Base-by-base conservation (phyloP, 2,329 filamentous ascomycete species). In the Cucurbitaria berberidis region DNA sequence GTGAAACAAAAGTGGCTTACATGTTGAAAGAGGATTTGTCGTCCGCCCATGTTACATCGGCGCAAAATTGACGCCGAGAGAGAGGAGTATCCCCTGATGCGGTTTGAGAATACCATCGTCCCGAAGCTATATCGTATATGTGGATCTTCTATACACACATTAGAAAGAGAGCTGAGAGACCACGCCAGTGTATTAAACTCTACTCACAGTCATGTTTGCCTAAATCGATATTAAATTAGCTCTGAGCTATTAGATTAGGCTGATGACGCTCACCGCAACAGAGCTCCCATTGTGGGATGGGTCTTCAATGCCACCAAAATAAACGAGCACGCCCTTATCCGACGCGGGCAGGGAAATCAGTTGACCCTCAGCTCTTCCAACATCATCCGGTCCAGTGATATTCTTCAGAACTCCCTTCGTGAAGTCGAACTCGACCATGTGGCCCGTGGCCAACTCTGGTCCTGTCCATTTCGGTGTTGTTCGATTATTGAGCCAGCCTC, bases 21-120 rank as follows among this genome's bases (percentile, higher is more conserved):
- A 88, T 84, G 59, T 88, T 88, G 63, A 87, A 87, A 7, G 83
- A 86, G 13, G 84, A 85, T 48, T 80, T 76, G 60, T 88, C 86
- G 8, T 78, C 63, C 0, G 85, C 79, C 79, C 84, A 87, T 1
- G 82, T 82, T 13, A 80, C 82, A 43, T 84, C 86, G 2, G 84
- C 84, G 65, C 86, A 88, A 56, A 87, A 88, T 24, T 82, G 80
- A 22, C 84, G 77, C 10, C 86, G 77, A 53, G 80, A 74, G 13
- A 71, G 71, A 2, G 86, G 86, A 1, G 83, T 67, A 24, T 79
- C 67, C 0, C 86, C 86, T 0, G 76, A 77, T 0, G 86, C 83
- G 8, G 75, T 80, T 64, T 88, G 85, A 9, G 73, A 78, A 53
- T 86, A 87, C 85, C 85, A 88, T 65, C 81, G 80, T 1, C 78